These are phyloP conservation scores for Globisporangium paroecandrum DNA, from an alignment of 352 stramenopile genomes.

Conservation along the genomic window DNA sequence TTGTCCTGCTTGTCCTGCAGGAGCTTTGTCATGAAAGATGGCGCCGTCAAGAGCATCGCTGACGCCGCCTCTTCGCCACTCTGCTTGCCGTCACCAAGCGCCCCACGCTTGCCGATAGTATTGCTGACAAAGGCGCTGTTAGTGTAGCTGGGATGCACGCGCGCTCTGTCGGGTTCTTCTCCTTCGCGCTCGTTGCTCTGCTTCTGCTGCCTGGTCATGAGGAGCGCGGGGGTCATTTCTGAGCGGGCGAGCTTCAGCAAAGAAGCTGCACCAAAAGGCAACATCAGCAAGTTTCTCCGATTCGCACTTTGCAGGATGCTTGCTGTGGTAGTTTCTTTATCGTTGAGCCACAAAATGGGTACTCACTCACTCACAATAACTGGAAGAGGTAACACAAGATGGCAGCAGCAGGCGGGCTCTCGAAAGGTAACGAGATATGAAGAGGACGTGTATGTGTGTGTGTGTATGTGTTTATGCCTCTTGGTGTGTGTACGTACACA, in stretches of 20 bases:
- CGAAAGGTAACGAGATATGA: constrained; percentile 9
- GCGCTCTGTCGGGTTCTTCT: not conserved
- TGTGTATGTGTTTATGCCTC: not conserved
- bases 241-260: no score
- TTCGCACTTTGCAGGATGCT: not conserved
- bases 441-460: not conserved
- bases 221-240: not conserved
- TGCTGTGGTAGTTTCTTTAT: not conserved
- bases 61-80: not conserved
- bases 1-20: not conserved
- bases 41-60: not conserved
- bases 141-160: not conserved
- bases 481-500: not conserved
- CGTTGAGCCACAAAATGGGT: not conserved
- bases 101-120: not conserved
- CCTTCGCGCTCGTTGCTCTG: not conserved
- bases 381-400: not conserved
- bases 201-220: not conserved
- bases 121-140: not conserved
- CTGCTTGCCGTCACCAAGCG: not conserved
- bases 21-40: not conserved
- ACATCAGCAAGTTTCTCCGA: not conserved
- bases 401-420: not conserved
- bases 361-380: not conserved
- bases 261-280: not conserved